Conservation (phyloP, 2,329 filamentous ascomycete genomes). For the Triangularia setosa region DNA sequence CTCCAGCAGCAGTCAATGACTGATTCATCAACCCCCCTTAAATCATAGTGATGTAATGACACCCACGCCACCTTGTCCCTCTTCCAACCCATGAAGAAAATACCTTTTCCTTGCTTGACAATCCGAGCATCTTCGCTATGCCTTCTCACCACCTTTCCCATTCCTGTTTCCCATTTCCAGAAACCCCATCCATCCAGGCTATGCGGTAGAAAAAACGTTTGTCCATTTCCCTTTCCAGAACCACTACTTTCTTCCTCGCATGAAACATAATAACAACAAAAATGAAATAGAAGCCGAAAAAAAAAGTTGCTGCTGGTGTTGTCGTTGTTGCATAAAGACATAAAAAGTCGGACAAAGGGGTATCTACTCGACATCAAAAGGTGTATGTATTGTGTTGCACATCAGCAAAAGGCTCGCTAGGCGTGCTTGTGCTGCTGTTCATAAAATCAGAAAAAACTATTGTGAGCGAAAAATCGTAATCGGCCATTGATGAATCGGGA, state of each 20-base stretch:
- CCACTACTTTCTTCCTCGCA: background rate
- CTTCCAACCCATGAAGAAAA: too few species aligned
- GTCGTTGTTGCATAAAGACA: background rate
- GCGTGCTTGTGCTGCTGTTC: background rate
- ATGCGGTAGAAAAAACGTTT: background rate
- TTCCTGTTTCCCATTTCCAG: too few species aligned
- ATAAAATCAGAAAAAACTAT: background rate
- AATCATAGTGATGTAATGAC: background rate
- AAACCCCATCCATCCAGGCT: background rate
- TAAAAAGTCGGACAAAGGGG: background rate
- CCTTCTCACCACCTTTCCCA: too few species aligned
- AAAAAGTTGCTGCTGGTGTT: background rate
- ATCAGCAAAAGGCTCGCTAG: background rate
- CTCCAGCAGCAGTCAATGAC: too few species aligned
- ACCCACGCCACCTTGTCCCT: too few species aligned
- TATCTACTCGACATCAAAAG: background rate
- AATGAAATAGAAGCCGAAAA: background rate
- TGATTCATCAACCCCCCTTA: background rate
- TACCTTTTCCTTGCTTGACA: too few species aligned
- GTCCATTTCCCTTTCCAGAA: background rate
- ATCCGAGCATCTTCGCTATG: too few species aligned
- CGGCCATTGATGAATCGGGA: background rate
- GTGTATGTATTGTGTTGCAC: background rate
- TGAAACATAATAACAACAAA: background rate
- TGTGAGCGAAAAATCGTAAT: background rate